Evolutionary conservation across 441 rosid genomes (phyloP).

Genomic region (Oxalis stricta): DNA sequence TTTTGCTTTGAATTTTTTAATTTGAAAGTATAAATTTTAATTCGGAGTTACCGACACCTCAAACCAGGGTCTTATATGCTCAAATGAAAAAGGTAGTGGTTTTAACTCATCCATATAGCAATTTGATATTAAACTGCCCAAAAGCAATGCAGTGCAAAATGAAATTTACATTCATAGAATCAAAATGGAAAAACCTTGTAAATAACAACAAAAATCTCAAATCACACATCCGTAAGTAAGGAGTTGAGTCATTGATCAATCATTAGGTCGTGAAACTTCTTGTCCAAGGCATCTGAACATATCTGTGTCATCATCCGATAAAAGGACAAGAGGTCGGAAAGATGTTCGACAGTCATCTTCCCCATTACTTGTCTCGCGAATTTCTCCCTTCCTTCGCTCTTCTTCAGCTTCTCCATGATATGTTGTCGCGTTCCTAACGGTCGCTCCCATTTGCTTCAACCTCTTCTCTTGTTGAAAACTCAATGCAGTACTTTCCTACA

Average conservation of each 20-base stretch:
- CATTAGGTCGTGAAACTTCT: slow-evolving; percentile 31
- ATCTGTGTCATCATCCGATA: slow-evolving; percentile 70
- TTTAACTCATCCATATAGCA: too few relatives aligned
- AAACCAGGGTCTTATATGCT: too few relatives aligned
- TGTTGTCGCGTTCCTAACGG: slow-evolving; percentile 65
- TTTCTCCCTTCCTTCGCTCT: slow-evolving; percentile 50
- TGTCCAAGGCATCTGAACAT: slow-evolving; percentile 62
- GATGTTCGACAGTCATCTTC: slow-evolving; percentile 58
- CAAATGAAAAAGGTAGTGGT: too few relatives aligned
- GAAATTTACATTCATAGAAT: too few relatives aligned
- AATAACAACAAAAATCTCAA: too few relatives aligned
- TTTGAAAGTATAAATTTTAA: too few relatives aligned
- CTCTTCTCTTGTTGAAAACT: slow-evolving; percentile 63
- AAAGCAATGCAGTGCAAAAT: too few relatives aligned
- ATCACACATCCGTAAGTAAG: too few relatives aligned
- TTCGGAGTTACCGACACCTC: too few relatives aligned
- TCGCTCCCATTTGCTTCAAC: slow-evolving; percentile 89
- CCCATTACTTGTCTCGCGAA: slow-evolving; percentile 51
- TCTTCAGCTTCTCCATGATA: slow-evolving; percentile 40
- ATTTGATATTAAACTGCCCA: too few relatives aligned
- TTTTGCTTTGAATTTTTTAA: too few relatives aligned
- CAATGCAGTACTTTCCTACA: slow-evolving; percentile 33
- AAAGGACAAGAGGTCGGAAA: slow-evolving; percentile 68
- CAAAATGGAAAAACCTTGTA: too few relatives aligned
- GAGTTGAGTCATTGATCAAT: slow-evolving; percentile 10